Conservation (phyloP, 2,329 filamentous ascomycete genomes). For the Ceratocystis lukuohia region DNA sequence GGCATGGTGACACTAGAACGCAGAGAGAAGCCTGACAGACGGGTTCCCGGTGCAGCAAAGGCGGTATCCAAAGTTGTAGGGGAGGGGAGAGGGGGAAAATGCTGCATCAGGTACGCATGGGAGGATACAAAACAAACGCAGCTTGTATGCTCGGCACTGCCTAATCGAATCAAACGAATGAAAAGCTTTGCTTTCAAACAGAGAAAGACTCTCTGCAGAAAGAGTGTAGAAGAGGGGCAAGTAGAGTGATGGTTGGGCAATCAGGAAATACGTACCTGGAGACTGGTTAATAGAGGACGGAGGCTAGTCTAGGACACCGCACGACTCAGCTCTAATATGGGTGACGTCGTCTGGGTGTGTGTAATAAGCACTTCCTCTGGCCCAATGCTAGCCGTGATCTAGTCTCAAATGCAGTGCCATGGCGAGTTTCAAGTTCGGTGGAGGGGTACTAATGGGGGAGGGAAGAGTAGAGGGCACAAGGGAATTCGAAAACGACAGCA, state of each 20-base stretch:
- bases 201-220: background rate
- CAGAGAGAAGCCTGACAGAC: background rate
- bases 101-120: background rate
- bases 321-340: too few relatives aligned
- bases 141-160: background rate
- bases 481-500: background rate
- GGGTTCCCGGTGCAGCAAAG: background rate
- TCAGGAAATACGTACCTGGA: background rate
- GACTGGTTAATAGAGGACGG: background rate
- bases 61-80: background rate
- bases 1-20: background rate
- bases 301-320: background rate
- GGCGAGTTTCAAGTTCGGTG: background rate
- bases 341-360: background rate
- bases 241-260: background rate
- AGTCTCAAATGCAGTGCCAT: background rate
- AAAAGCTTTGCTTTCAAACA: background rate
- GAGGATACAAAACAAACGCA: background rate
- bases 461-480: background rate
- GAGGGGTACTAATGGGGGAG: background rate
- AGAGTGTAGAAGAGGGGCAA: background rate
- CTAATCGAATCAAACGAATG: background rate
- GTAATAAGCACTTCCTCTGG: background rate
- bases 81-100: background rate
- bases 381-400: background rate